Conservation (phyloP, 2,329 filamentous ascomycete species). For the Aquanectria penicillioides region DNA sequence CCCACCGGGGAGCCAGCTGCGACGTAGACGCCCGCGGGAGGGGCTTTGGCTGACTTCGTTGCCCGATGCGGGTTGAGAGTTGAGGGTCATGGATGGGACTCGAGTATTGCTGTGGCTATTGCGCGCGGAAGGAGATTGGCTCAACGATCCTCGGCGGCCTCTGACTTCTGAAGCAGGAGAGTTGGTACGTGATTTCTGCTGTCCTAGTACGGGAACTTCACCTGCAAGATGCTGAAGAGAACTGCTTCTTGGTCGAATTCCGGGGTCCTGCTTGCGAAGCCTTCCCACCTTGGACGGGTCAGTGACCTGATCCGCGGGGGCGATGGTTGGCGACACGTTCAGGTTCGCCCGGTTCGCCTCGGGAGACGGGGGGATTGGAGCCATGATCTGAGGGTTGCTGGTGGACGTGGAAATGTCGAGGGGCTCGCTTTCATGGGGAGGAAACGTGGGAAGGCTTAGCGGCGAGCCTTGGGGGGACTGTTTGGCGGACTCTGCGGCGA, state of each 20-base stretch:
- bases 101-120: slow-evolving; percentile 43
- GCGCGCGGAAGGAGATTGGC: slow-evolving; percentile 50
- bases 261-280: slow-evolving; percentile 45
- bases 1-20: slow-evolving; percentile 64
- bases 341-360: slow-evolving; percentile 37
- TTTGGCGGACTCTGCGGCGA: slow-evolving; percentile 21
- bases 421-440: slow-evolving; percentile 25
- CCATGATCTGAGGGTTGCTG: slow-evolving; percentile 42
- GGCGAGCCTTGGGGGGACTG: slow-evolving; percentile 26
- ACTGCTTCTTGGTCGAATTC: slow-evolving; percentile 45
- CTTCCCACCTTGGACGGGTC: slow-evolving; percentile 39
- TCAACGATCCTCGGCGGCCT: slow-evolving; percentile 58
- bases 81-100: slow-evolving; percentile 44
- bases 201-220: slow-evolving; percentile 31
- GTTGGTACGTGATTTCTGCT: slow-evolving; percentile 39
- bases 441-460: slow-evolving; percentile 24
- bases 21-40: slow-evolving; percentile 56
- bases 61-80: slow-evolving; percentile 39
- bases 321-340: slow-evolving; percentile 26
- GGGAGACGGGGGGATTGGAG: slow-evolving; percentile 44
- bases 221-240: slow-evolving; percentile 43
- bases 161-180: slow-evolving; percentile 51
- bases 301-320: slow-evolving; percentile 22
- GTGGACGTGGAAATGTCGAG: slow-evolving; percentile 34
- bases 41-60: slow-evolving; percentile 57